These are phyloP conservation scores for Sugiyamaella xylanicola DNA, from an alignment of 1,139 yeast species.

Conservation along the genomic window DNA sequence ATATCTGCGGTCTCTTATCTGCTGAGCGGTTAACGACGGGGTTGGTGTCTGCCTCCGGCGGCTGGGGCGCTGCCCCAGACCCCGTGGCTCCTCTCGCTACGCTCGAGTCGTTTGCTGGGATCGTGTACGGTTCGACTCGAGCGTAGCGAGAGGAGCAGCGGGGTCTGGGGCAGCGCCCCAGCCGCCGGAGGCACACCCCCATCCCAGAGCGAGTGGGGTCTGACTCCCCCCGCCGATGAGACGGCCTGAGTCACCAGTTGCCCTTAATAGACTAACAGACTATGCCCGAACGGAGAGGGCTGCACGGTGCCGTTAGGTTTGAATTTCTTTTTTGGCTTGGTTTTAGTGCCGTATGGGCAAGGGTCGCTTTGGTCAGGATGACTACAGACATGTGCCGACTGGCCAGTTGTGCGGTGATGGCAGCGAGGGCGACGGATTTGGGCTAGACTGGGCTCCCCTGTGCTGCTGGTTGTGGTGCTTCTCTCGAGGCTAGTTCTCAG, in stretches of 20 bases:
- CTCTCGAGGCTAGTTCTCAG: too few relatives aligned
- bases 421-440: too few relatives aligned
- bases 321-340: not conserved
- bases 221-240: not conserved
- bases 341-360: slow-evolving; percentile 15
- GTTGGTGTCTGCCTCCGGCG: not conserved
- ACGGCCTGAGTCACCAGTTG: not conserved
- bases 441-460: not conserved
- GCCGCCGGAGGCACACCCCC: not conserved
- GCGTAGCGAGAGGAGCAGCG: not conserved
- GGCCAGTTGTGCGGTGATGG: too few relatives aligned
- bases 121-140: not conserved
- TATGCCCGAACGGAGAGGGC: not conserved
- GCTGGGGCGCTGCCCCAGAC: not conserved
- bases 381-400: not conserved
- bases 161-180: not conserved
- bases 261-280: not conserved
- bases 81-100: not conserved
- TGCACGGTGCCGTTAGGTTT: not conserved
- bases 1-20: too few relatives aligned
- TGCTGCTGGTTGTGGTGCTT: too few relatives aligned
- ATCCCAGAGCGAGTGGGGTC: not conserved
- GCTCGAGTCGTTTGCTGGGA: not conserved
- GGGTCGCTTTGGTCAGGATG: slow-evolving; percentile 1
- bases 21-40: not conserved